Evolutionary conservation across 345 rosid species (phyloP).

Genomic region (Garcia nutans): DNA sequence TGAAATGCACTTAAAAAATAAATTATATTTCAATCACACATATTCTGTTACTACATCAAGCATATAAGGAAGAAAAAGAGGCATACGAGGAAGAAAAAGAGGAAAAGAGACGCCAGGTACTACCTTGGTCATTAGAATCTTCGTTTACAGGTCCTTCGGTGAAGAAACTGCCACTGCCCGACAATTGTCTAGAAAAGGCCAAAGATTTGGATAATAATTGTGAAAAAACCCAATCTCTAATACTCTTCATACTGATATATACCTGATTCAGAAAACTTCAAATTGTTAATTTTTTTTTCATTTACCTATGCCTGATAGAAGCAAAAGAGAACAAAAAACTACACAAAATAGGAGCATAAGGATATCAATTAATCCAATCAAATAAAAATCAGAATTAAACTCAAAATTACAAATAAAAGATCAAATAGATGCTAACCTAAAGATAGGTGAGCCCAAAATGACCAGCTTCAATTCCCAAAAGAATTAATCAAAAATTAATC

Average conservation of each 20-base stretch:
- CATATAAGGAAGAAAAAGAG: background rate
- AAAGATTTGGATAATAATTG: constrained; percentile 53
- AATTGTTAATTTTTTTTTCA: background rate
- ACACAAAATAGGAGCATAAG: background rate
- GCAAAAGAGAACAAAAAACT: background rate
- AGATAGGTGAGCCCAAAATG: background rate
- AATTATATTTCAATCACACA: background rate
- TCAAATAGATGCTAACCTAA: background rate
- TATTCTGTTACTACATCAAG: background rate
- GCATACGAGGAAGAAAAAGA: background rate
- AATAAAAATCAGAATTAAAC: background rate
- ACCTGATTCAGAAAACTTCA: constrained; percentile 5
- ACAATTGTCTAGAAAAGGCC: constrained; percentile 62
- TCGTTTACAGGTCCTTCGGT: constrained; percentile 28
- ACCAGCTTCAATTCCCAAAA: background rate
- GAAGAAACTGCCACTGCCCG: constrained; percentile 46
- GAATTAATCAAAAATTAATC: background rate
- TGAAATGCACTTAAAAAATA: background rate
- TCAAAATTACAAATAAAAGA: background rate
- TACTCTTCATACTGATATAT: constrained; percentile 58
- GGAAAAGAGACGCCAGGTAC: constrained; percentile 29
- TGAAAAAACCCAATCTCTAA: constrained; percentile 73
- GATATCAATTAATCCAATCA: background rate
- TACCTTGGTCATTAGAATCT: constrained; percentile 50
- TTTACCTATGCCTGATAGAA: background rate